Percentiles rank a stretch among this genome's conserved stretches.
Evolutionary conservation across 139 green algal species (phyloP).

Genomic region (Gonium pectorale): DNA sequence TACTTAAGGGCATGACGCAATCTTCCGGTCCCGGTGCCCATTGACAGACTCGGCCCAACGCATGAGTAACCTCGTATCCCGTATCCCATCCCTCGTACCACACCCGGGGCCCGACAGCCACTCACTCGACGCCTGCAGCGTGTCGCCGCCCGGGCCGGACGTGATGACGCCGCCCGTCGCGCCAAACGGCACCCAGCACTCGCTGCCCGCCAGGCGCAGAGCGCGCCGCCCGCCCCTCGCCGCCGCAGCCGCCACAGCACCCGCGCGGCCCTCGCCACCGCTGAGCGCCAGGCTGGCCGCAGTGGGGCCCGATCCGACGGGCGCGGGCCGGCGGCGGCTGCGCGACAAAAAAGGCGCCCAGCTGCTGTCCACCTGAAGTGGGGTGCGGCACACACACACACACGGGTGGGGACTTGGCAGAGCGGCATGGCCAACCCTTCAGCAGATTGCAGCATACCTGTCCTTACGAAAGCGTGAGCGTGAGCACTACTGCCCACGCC

Average conservation of each 20-base stretch:
- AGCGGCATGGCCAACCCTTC: too few species aligned
- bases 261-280: background rate
- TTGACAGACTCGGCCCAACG: background rate
- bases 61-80: background rate
- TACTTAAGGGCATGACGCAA: too few species aligned
- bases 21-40: too few species aligned
- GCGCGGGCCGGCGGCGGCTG: background rate
- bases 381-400: too few species aligned
- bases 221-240: slow-evolving; percentile 41
- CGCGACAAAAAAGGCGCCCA: slow-evolving; percentile 39
- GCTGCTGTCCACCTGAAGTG: slow-evolving; percentile 11
- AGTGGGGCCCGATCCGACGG: background rate
- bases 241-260: background rate
- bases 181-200: slow-evolving; percentile 56
- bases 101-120: background rate
- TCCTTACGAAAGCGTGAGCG: too few species aligned
- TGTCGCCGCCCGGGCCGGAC: background rate
- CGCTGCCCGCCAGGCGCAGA: slow-evolving; percentile 42
- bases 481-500: too few species aligned
- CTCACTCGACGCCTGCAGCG: slow-evolving; percentile 37
- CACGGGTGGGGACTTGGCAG: too few species aligned
- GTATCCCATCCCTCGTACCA: background rate
- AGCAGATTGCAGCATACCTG: too few species aligned
- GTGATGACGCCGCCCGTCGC: slow-evolving; percentile 35
- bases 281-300: slow-evolving; percentile 6